Base-by-base conservation (phyloP, 1,139 yeast genomes). In the Saccharomyces pastorianus region DNA sequence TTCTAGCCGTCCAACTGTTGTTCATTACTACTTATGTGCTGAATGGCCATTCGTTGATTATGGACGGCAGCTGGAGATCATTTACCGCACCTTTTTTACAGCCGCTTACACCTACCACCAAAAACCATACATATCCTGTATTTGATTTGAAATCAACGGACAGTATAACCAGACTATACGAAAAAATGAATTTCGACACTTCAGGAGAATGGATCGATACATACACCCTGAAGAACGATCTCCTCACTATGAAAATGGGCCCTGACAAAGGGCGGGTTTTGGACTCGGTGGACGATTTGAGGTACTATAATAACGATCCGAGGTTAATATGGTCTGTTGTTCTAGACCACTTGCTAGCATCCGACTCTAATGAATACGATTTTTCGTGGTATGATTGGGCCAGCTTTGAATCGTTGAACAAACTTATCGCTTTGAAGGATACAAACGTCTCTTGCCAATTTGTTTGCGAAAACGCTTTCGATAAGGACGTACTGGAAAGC, bases 341-440 rank as follows among this genome's bases (percentile, higher is more conserved):
- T 13, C 54, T 62, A 31, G 57, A 55, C 23, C 51, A 57, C 42
- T 42, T 8, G 20, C 34, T 32, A 32, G 38, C n/a, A 46, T 27
- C 26, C 2, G 49, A 52, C 11, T 51, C 50, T 14, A 47, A 51
- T 44, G 47, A 38, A 4, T 32, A 56, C 26, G 62, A 61, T 0
- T 64, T 64, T 47, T 62, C 64, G 3, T 65, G 69, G 69, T 65
- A 65, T 46, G 69, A 65, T 50, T 64, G 64, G 61, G 57, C 62
- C 1, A 65, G 61, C 49, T 63, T 59, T 52, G 58, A 59, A 17
- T 56, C 55, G 32, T 60, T 56, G 44, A 64, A 65, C 52, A 63
- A 61, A 53, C 52, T 55, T 46, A 47, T 56, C 20, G 49, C 56
- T 4, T 48, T 51, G 13, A 48, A 48, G 38, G 48, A 56, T 23